Base-by-base conservation (phyloP, 2,329 filamentous ascomycete species). In the Pestalotiopsis sp. region DNA sequence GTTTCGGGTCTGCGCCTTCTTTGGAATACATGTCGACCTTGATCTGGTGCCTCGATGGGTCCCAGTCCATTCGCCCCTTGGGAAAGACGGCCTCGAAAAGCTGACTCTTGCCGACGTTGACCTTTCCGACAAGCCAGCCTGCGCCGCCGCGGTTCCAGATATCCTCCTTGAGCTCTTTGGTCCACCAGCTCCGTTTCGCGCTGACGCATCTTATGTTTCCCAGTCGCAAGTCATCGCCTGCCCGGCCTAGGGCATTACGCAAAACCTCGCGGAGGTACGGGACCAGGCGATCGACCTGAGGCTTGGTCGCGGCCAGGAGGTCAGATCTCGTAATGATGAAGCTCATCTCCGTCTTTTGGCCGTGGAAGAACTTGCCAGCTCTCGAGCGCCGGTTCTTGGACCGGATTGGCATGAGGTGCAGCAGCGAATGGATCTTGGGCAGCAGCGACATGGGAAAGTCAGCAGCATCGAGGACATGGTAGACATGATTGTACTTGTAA, bases 71-170 rank as follows among this genome's bases (percentile, higher is more conserved):
- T 45, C 85, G 85, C 31, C 90, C 90, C 84, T 92, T 95, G 3
- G 97, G 95, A 75, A 95, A 97, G 7, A 98, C 90, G 4, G 90
- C 88, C 73, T 96, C 91, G 70, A 98, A 97, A 2, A 99, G 87
- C 76, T 92, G 92, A 74, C 95, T 98, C 81, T 99, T 99, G 27
- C 96, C 97, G 2, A 98, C 97, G 76, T 99, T 99, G 71, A 94
- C 94, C 80, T 97, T 98, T n/a, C 96, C 96, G 2, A 99, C 92
- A 85, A 99, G 91, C 95, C 96, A 99, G 17, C 93, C 91, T 17
- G 91, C 96, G 4, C 95, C 95, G 3, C 94, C 94, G 63, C 93
- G 88, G 58, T 90, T 82, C 87, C 90, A 95, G 61, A 99, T 94
- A 62, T 95, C 91, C 73, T 97, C 91, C 79, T 93, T 97, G 67